phyloP scores from a whole-genome alignment of 2,329 filamentous ascomycete genomes.

The Cytospora piceicola region DNA sequence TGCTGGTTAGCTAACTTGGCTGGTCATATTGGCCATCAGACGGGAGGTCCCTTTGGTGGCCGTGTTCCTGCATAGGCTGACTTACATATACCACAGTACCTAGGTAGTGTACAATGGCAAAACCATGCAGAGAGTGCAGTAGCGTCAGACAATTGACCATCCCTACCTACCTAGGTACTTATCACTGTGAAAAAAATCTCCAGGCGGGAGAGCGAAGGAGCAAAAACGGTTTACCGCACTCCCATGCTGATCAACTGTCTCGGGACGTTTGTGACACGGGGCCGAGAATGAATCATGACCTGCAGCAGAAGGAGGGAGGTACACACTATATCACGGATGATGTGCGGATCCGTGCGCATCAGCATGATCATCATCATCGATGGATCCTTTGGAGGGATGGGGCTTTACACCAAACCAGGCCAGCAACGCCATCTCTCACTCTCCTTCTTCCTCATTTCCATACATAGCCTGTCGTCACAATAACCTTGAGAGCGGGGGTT shows the following conservation, averaged over 20 bases:
- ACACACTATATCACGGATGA: background rate
- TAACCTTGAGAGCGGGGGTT: background rate
- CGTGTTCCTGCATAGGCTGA: background rate
- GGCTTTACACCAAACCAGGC: background rate
- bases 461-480: background rate
- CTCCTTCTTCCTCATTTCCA: slow-evolving; percentile 18
- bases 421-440: background rate
- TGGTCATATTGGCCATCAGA: background rate
- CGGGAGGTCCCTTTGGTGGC: too few species aligned
- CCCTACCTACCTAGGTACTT: background rate
- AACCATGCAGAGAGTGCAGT: background rate
- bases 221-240: too few species aligned
- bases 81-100: too few species aligned
- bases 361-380: background rate
- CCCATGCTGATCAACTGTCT: too few species aligned
- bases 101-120: background rate
- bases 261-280: background rate
- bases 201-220: background rate
- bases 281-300: slow-evolving; percentile 13
- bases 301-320: slow-evolving; percentile 9
- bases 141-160: background rate
- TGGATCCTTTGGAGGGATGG: background rate
- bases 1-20: background rate
- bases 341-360: too few species aligned
- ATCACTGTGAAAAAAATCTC: background rate